These are phyloP conservation scores for Pseudohyphozyma bogoriensis DNA, from an alignment of 768 basidiomycete genomes.

Conservation along the genomic window DNA sequence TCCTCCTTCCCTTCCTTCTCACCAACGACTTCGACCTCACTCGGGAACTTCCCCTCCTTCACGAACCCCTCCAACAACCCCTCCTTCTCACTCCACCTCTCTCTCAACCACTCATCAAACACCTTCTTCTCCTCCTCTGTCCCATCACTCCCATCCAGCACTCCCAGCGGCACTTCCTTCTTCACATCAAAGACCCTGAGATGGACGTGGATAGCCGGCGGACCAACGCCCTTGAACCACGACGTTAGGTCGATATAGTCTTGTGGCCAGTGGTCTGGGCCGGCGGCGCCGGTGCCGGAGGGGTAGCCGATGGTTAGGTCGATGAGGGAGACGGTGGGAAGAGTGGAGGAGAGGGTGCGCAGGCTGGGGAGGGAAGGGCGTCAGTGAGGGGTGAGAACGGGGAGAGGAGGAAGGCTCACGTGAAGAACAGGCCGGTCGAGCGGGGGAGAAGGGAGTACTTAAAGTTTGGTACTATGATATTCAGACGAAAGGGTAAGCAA, in stretches of 20 bases:
- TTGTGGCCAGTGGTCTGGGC: not conserved
- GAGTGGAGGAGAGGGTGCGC: slow-evolving; percentile 63
- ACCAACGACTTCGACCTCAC: too few relatives aligned
- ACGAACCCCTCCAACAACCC: not conserved
- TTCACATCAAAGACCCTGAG: slow-evolving; percentile 66
- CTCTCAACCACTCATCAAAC: slow-evolving; percentile 70
- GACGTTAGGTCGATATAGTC: slow-evolving; percentile 70
- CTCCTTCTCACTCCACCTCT: slow-evolving; percentile 4
- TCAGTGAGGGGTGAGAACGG: not conserved
- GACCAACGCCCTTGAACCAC: slow-evolving; percentile 66
- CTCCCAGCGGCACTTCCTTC: slow-evolving; percentile 34
- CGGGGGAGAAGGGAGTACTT: slow-evolving; percentile 69
- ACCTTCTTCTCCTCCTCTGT: slow-evolving; percentile 49
- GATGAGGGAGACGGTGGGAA: slow-evolving; percentile 64
- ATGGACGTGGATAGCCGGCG: slow-evolving; percentile 78
- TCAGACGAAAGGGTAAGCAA: not conserved
- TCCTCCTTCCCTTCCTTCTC: slow-evolving; percentile 71
- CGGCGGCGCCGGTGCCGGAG: not conserved
- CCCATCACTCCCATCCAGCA: slow-evolving; percentile 36
- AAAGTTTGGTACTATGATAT: slow-evolving; percentile 59
- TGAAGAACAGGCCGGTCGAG: slow-evolving; percentile 80
- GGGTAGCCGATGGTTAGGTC: slow-evolving; percentile 88
- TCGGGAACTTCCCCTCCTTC: not conserved
- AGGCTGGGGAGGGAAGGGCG: slow-evolving; percentile 1
- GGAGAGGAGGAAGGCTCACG: slow-evolving; percentile 27